Evolutionary conservation across 768 basidiomycete genomes (phyloP).

Genomic region (Tulasnella sp.): DNA sequence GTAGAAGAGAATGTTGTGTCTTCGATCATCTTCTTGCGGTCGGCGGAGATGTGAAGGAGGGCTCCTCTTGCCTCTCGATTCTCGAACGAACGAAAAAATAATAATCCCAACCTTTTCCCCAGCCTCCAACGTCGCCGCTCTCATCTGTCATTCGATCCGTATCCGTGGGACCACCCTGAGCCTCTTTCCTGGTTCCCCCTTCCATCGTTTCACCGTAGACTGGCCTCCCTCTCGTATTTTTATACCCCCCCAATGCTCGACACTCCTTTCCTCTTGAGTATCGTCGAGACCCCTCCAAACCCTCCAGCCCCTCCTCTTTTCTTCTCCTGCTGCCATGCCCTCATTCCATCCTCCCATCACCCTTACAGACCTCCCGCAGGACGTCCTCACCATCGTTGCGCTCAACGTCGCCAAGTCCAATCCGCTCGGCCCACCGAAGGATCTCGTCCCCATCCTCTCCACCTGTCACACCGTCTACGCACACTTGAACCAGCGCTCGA

Average conservation of each 20-base stretch:
- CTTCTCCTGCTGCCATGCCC: not conserved
- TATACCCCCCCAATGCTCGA: not conserved
- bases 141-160: not conserved
- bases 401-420: not conserved
- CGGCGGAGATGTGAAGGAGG: not conserved
- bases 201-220: not conserved
- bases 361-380: not conserved
- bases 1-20: not conserved
- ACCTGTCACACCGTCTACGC: conserved; percentile 6
- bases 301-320: not conserved
- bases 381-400: conserved; percentile 14
- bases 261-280: not conserved
- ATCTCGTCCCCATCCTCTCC: conserved; percentile 3
- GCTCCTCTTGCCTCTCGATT: not conserved
- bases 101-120: too few species aligned
- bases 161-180: not conserved
- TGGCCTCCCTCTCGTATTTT: not conserved
- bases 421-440: conserved; percentile 8
- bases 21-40: not conserved
- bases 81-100: too few species aligned
- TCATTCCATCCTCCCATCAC: not conserved
- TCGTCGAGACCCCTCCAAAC: not conserved
- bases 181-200: not conserved
- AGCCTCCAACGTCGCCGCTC: not conserved
- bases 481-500: not conserved